phyloP scores from a whole-genome alignment of 371 early-diverging fungal genomes.

The Circinella minor region DNA sequence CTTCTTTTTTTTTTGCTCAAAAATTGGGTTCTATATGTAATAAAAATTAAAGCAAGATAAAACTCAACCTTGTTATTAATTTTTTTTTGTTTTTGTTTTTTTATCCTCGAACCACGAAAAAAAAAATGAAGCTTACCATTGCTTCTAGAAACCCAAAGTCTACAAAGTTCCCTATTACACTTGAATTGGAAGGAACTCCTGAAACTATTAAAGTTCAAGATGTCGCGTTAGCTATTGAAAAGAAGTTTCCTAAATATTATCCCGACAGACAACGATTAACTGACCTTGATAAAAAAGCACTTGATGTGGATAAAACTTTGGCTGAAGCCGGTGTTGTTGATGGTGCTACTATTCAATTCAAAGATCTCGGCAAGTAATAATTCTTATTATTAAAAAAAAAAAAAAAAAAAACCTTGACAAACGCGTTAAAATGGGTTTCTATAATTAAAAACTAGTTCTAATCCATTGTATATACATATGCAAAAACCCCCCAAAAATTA shows the following conservation, averaged over 20 bases:
- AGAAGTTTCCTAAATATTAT: constrained; percentile 65
- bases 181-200: constrained; percentile 61
- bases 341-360: constrained; percentile 72
- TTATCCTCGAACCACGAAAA: background rate
- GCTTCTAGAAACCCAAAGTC: constrained; percentile 51
- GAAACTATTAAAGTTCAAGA: constrained; percentile 65
- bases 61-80: background rate
- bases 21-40: too few relatives aligned
- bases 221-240: constrained; percentile 64
- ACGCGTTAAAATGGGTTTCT: too few relatives aligned
- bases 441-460: too few relatives aligned
- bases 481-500: background rate
- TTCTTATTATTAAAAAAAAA: background rate
- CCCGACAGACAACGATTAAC: constrained; percentile 84
- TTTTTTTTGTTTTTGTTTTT: background rate
- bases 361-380: constrained; percentile 71
- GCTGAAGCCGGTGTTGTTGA: constrained; percentile 64
- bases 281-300: constrained; percentile 52
- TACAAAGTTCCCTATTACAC: constrained; percentile 58
- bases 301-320: constrained; percentile 64
- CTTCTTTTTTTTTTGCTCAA: too few relatives aligned
- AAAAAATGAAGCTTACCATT: constrained; percentile 49
- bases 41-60: too few relatives aligned
- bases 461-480: too few relatives aligned
- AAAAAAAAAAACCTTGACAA: background rate